These are phyloP conservation scores for Collybia nuda DNA, from an alignment of 768 basidiomycete species.

Conservation along the genomic window DNA sequence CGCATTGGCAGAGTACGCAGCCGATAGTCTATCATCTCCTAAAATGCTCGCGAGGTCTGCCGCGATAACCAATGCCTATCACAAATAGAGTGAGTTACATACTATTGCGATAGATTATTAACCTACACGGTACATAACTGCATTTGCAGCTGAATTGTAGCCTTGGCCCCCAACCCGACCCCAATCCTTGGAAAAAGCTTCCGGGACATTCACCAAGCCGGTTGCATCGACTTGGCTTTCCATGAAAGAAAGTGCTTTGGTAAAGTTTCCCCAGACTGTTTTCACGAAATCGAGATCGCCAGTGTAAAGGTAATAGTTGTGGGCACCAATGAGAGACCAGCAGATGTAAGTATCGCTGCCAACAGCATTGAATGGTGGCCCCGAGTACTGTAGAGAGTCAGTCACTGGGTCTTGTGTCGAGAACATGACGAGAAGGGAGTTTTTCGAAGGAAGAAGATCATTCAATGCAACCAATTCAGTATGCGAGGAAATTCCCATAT, in stretches of 20 bases:
- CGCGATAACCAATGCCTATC: too few relatives aligned
- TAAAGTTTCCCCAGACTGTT: slow-evolving; percentile 43
- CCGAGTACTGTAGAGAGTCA: slow-evolving; percentile 46
- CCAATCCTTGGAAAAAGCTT: slow-evolving; percentile 47
- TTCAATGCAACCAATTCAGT: slow-evolving; percentile 33
- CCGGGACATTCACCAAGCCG: slow-evolving; percentile 37
- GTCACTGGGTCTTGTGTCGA: slow-evolving; percentile 42
- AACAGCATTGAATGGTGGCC: slow-evolving; percentile 31
- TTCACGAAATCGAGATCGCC: slow-evolving; percentile 44
- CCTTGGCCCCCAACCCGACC: slow-evolving; percentile 44
- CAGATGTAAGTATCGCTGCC: slow-evolving; percentile 46
- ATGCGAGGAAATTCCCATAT: slow-evolving; percentile 42
- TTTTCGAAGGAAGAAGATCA: slow-evolving; percentile 38
- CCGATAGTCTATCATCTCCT: too few relatives aligned
- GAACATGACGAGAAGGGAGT: slow-evolving; percentile 49
- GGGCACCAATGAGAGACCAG: slow-evolving; percentile 46
- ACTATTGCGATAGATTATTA: too few relatives aligned
- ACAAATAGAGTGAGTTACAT: too few relatives aligned
- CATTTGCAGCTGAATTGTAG: slow-evolving; percentile 47
- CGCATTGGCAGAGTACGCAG: too few relatives aligned
- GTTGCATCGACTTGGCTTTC: slow-evolving; percentile 39
- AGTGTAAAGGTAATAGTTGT: slow-evolving; percentile 44
- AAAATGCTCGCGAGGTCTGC: too few relatives aligned
- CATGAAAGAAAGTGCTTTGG: slow-evolving; percentile 35
- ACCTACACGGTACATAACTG: slow-evolving; percentile 39